Evolutionary conservation across 441 rosid genomes (phyloP).

Genomic region (Eutrema salsugineum): DNA sequence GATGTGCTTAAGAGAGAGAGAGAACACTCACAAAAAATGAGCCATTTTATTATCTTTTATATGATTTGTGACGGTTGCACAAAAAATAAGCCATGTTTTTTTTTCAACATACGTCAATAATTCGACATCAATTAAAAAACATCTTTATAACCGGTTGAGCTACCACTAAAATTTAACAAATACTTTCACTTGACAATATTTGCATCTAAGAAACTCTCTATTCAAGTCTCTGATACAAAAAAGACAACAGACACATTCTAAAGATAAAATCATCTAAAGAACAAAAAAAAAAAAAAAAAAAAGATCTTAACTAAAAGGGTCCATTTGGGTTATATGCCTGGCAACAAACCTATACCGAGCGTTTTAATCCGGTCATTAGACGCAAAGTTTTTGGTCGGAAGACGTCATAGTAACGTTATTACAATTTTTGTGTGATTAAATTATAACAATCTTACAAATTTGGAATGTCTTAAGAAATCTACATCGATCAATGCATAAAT

Average conservation of each 20-base stretch:
- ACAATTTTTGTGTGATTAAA: neutral
- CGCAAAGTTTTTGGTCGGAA: neutral
- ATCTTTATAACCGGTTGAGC: too few species aligned
- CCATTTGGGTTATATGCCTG: neutral
- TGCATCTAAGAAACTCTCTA: neutral
- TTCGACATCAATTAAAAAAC: too few species aligned
- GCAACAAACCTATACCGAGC: neutral
- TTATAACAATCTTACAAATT: neutral
- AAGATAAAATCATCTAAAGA: too few species aligned
- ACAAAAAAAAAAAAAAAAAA: neutral
- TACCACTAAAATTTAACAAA: too few species aligned
- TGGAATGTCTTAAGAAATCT: constrained; percentile 20
- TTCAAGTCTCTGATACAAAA: neutral
- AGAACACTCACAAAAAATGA: too few species aligned
- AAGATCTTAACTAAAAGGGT: neutral
- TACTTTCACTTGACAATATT: neutral
- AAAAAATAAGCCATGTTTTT: too few species aligned
- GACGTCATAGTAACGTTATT: neutral
- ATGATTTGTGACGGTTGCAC: too few species aligned
- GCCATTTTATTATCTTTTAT: too few species aligned
- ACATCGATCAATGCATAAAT: constrained; percentile 16
- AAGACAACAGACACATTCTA: too few species aligned
- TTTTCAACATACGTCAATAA: too few species aligned
- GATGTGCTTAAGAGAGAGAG: too few species aligned
- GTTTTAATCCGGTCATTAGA: neutral